Conservation (phyloP, 73 alveolate genomes). For the Breviolum minutum region DNA sequence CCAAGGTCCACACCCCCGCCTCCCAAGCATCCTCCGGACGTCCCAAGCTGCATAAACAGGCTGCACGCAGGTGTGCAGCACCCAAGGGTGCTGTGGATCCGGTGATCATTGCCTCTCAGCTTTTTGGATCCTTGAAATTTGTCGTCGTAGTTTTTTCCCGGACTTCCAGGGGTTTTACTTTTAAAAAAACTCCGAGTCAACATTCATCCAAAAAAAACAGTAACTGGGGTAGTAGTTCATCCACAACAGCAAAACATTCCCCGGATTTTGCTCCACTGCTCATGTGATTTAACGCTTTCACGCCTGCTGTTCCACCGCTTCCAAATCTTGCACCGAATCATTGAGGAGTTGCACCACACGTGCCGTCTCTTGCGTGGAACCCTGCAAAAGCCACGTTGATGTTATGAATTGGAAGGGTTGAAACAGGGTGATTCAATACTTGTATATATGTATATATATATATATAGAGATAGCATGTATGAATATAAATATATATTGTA, state of each 20-base stretch:
- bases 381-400: not conserved
- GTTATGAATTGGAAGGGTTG: too few species aligned
- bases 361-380: slow-evolving; percentile 53
- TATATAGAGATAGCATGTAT: too few species aligned
- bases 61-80: slow-evolving; percentile 74
- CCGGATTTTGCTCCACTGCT: too few species aligned
- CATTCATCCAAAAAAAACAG: too few species aligned
- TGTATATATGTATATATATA: not conserved
- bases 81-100: slow-evolving; percentile 54
- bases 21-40: slow-evolving; percentile 80
- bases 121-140: too few species aligned
- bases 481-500: too few species aligned
- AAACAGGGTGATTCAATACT: not conserved
- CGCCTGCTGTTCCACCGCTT: slow-evolving; percentile 80
- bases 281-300: not conserved
- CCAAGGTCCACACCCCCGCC: not conserved
- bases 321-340: slow-evolving; percentile 62
- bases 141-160: too few species aligned
- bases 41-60: slow-evolving; percentile 79
- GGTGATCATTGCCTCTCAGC: slow-evolving; percentile 41
- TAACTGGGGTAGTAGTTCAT: too few species aligned
- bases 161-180: too few species aligned
- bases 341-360: slow-evolving; percentile 64
- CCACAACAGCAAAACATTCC: too few species aligned
- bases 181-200: too few species aligned